These are phyloP conservation scores for Lyophyllum decastes DNA, from an alignment of 768 basidiomycete species.

Conservation along the genomic window DNA sequence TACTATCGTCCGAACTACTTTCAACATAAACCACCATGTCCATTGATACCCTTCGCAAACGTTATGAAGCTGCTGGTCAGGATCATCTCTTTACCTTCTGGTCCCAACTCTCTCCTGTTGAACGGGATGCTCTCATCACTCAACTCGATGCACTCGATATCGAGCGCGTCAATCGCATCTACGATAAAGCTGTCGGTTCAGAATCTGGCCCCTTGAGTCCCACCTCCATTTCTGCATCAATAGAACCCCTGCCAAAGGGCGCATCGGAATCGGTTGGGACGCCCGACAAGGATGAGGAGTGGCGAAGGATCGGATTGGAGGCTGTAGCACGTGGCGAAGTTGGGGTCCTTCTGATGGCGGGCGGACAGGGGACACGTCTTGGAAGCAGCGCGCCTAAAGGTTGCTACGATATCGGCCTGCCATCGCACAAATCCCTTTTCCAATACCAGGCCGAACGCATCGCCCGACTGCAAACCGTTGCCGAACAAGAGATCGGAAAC, in stretches of 20 bases:
- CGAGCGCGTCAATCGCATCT: constrained; percentile 89
- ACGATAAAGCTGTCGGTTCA: constrained; percentile 68
- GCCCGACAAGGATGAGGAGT: constrained; percentile 61
- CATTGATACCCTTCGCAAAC: constrained; percentile 54
- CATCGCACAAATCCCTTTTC: constrained; percentile 92
- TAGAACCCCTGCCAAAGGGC: constrained; percentile 81
- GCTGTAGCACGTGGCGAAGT: constrained; percentile 84
- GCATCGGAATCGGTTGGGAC: constrained; percentile 65
- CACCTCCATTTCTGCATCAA: constrained; percentile 39
- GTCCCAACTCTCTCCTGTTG: constrained; percentile 62
- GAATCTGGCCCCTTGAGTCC: constrained; percentile 49
- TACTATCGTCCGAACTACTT: not conserved
- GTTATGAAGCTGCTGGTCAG: constrained; percentile 82
- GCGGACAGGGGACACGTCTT: constrained; percentile 94
- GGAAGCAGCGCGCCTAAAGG: constrained; percentile 95
- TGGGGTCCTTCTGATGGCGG: constrained; percentile 96
- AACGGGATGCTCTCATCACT: constrained; percentile 60
- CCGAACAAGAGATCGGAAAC: constrained; percentile 55
- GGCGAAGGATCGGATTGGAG: constrained; percentile 77
- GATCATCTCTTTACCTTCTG: constrained; percentile 90
- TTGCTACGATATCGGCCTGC: constrained; percentile 95
- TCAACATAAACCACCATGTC: constrained; percentile 45
- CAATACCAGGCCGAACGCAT: constrained; percentile 98
- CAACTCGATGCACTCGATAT: constrained; percentile 87
- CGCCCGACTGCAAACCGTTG: constrained; percentile 75